Evolutionary conservation across 495 filamentous ascomycete species (phyloP).

Genomic region (Xylaria sp.): DNA sequence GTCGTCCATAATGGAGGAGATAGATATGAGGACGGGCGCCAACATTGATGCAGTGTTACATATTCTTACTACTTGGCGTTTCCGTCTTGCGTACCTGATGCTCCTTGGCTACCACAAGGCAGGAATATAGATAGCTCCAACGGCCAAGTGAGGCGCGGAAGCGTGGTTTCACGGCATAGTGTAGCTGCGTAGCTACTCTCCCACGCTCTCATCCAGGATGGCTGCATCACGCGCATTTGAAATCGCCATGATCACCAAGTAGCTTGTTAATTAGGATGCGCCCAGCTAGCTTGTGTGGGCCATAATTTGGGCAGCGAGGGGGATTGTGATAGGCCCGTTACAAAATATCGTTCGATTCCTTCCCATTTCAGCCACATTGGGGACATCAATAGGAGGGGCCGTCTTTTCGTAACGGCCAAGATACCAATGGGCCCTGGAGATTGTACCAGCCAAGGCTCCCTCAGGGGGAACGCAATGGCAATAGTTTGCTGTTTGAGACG

Average conservation of each 20-base stretch:
- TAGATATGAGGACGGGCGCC: slow-evolving; percentile 14
- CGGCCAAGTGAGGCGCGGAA: slow-evolving; percentile 2
- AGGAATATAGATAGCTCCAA: background rate
- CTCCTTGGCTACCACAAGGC: slow-evolving; percentile 21
- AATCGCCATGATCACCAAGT: background rate
- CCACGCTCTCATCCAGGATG: background rate
- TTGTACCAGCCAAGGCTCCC: slow-evolving; percentile 13
- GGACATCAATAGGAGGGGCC: background rate
- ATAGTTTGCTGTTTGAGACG: background rate
- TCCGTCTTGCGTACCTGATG: slow-evolving; percentile 6
- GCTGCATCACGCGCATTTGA: background rate
- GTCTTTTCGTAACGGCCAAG: slow-evolving; percentile 24
- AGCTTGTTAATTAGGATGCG: background rate
- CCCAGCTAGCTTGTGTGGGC: background rate
- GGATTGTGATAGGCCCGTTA: slow-evolving; percentile 2
- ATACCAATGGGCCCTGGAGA: slow-evolving; percentile 1
- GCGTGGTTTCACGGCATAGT: slow-evolving; percentile 6
- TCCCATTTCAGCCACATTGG: background rate
- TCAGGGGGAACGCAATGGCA: background rate
- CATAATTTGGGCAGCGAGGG: slow-evolving; percentile 1
- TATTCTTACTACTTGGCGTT: slow-evolving; percentile 16
- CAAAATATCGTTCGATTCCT: slow-evolving; percentile 12
- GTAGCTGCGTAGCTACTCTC: background rate
- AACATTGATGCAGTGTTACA: background rate
- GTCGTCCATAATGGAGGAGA: background rate